Base-by-base conservation (phyloP, 352 stramenopile genomes). In the Globisporangium nodosum region DNA sequence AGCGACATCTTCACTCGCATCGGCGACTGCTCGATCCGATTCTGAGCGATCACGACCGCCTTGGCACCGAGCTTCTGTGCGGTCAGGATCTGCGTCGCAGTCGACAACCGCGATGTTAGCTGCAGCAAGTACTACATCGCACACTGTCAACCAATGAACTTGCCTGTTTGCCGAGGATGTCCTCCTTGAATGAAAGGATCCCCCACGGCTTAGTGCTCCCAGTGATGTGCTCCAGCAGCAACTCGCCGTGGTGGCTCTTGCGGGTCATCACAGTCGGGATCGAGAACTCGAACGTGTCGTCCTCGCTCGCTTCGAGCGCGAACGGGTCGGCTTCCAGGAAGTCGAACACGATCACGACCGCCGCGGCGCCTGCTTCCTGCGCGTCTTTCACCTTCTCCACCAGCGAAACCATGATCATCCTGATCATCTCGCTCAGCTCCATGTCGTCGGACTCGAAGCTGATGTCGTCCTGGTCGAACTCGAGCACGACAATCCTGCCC, bases 311-410 rank as follows among this genome's bases (percentile, higher is more conserved):
- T 49, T 87, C 74, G 16, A 91, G 68, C 2, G 75, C 62, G 50
- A 91, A 89, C 15, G 81, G 71, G 7, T 91, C 81, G 0, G 81
- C 81, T 3, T 86, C 74, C 0, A 91, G 64, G 18, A 91, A 87
- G 51, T 84, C 77, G 56, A 91, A 89, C 21, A 88, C 69, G 48
- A 90, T 50, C 33, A 85, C 55, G 9, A 88, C 79, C 1, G 66
- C 79, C 1, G 76, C 59, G 2, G 81, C 81, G 0, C 79, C 79
- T 5, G 73, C 67, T 11, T 78, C 69, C 33, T 91, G 81, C 3
- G 81, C 79, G 52, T 91, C 81, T 30, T 88, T 88, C 51, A 88
- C 76, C 15, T 86, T 85, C 30, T 77, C 76, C n/a, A 91, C 74
- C 3, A 91, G 63, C 15, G 74, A 79, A 33, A 76, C 60, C 79